Base-by-base conservation (phyloP, 2,329 filamentous ascomycete species). In the Ophiostoma pallidulum region DNA sequence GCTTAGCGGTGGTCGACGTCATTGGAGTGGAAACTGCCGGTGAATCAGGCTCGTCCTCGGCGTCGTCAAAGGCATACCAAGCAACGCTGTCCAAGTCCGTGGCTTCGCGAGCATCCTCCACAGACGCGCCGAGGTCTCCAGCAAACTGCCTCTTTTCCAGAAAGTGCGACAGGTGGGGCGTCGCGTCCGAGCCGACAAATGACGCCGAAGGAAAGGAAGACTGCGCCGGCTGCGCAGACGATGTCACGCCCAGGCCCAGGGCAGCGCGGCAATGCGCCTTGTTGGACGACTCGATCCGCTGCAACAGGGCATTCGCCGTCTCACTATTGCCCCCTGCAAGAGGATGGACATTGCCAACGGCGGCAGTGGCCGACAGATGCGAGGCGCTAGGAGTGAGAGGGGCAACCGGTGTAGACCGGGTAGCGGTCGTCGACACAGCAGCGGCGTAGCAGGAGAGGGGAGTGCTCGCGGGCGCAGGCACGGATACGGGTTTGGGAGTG, bases 111-210 rank as follows among this genome's bases (percentile, higher is more conserved):
- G 77, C 77, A 55, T 82, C 78, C 45, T 66, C 66, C 42, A 83
- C 79, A 55, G 74, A 61, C 47, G 78, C 71, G 50, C 68, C 62
- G 45, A 86, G 65, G 57, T 86, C 74, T 44, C 79, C 71, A 51
- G 68, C 66, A 56, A 84, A 75, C 29, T 82, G 81, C 59, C 72
- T 75, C 53, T 67, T 73, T 55, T 77, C 70, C 65, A 88, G 70
- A 40, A 86, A 64, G 35, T 73, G 73, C 26, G 84, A 86, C 18
- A 90, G 69, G 63, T 85, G 74, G 13, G 84, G 84, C 14, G 78
- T 77, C 29, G 77, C 73, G 7, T 73, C 62, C 10, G 79, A 77
- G 43, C 71, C 71, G 47, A 72, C 66, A 57, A 80, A 78, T n/a
- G 39, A 14, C n/a, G 24, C 18, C 16, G 19, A 16, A 10, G 36